Base-by-base conservation (phyloP, 352 stramenopile genomes). In the Globisporangium lucens region DNA sequence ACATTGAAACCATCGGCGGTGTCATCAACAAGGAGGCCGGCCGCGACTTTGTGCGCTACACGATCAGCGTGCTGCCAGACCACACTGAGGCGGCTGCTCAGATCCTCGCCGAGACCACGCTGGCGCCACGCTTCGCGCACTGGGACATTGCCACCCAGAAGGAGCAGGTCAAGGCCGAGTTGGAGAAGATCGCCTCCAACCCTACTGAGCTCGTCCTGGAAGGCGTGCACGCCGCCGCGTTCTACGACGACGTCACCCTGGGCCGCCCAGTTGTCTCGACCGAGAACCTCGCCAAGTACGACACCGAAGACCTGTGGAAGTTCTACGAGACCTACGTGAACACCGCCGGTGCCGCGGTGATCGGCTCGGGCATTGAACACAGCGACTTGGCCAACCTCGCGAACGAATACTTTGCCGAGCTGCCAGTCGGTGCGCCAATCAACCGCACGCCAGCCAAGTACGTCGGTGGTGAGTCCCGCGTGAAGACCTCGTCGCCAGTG, bases 111-210 rank as follows among this genome's bases (percentile, higher is more conserved):
- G 87, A 95, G 78, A 90, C 87, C 4, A 90, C 85, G 67, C 68
- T 95, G 33, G 71, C 83, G 20, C 85, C 87, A 20, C 87, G 87
- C 76, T 90, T 91, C 66, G 84, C 83, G 33, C 77, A 87, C 47
- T 95, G 88, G 76, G 87, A 95, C 72, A 76, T 95, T 61, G 78
- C 85, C 59, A 69, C 75, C 66, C 79, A 91, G 76, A 94, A 93
- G 80, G 69, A 78, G 60, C 68, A 92, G 59, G 82, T 90, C 59
- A 68, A 70, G 59, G 68, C 81, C 20, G 87, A 95, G 61, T 67
- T 79, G 27, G 76, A 87, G 22, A 69, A 75, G 41, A 75, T 89
- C 56, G 30, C 69, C 0, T 57, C 63, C 22, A 79, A 88, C 74
- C 71, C 75, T 17, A 66, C 74, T 30, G 74, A 71, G n/a, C 79